Percentiles rank a stretch among this genome's conserved stretches.
phyloP scores from a whole-genome alignment of 441 rosid species.

The Iberis amara region DNA sequence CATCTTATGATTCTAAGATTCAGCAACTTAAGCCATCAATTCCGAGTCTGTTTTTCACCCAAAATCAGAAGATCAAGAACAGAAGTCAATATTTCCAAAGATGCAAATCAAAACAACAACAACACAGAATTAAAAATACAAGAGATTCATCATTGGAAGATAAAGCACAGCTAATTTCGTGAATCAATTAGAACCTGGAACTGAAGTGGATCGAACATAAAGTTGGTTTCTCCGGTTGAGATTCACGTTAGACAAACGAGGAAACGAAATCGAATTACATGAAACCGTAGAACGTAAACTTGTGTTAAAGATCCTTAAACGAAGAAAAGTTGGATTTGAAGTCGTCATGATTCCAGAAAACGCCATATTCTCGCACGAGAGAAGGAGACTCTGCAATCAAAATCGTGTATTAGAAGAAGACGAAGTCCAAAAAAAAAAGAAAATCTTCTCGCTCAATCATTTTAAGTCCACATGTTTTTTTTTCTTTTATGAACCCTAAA shows the following conservation, averaged over 20 bases:
- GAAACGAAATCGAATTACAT: conserved; percentile 40
- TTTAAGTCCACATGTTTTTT: conserved; percentile 27
- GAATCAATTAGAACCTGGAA: conserved; percentile 40
- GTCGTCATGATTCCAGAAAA: conserved; percentile 39
- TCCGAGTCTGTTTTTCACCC: neutral
- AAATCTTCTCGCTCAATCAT: conserved; percentile 1
- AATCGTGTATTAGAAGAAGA: conserved; percentile 10
- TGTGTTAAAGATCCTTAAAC: conserved; percentile 24
- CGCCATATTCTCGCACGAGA: conserved; percentile 41
- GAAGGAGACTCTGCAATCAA: neutral
- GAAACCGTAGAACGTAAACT: conserved; percentile 19
- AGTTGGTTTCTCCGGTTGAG: conserved; percentile 38
- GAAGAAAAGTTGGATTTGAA: conserved; percentile 35
- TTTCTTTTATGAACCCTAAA: too few relatives aligned
- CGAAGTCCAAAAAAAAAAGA: neutral
- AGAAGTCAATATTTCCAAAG: too few relatives aligned
- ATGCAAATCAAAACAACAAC: neutral
- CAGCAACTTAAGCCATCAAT: too few relatives aligned
- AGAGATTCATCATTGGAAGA: neutral
- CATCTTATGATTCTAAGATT: too few relatives aligned
- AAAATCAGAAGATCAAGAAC: neutral
- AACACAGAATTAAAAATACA: neutral
- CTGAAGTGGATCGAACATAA: conserved; percentile 50
- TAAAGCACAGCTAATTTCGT: neutral
- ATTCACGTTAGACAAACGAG: conserved; percentile 28